These are phyloP conservation scores for Dioszegia aurantiaca DNA, from an alignment of 768 basidiomycete genomes.

Conservation along the genomic window DNA sequence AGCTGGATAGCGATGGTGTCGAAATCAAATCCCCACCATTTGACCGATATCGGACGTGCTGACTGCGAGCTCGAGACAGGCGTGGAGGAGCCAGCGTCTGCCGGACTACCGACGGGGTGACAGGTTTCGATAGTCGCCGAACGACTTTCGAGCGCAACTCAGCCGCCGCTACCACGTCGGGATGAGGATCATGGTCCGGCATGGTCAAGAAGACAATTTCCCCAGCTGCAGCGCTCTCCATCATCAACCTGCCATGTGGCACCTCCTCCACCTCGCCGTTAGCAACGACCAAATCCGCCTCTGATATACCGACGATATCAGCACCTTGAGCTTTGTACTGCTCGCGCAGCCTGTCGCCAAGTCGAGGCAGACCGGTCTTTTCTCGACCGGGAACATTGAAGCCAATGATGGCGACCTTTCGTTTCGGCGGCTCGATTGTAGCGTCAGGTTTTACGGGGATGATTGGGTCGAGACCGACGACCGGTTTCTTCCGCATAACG, in stretches of 20 bases:
- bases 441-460: not conserved
- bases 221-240: slow-evolving; percentile 19
- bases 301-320: slow-evolving; percentile 20
- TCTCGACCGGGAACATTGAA: slow-evolving; percentile 17
- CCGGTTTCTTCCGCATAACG: not conserved
- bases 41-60: not conserved
- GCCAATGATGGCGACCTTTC: slow-evolving; percentile 38
- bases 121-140: slow-evolving; percentile 35
- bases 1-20: not conserved
- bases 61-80: not conserved
- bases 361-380: slow-evolving; percentile 10
- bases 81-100: slow-evolving; percentile 23
- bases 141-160: slow-evolving; percentile 16
- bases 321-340: slow-evolving; percentile 39
- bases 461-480: not conserved
- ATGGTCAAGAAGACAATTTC: slow-evolving; percentile 40
- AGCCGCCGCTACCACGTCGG: slow-evolving; percentile 16
- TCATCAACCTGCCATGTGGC: slow-evolving; percentile 13
- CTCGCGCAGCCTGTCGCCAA: slow-evolving; percentile 25
- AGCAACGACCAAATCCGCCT: slow-evolving; percentile 43
- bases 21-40: not conserved
- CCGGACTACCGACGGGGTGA: slow-evolving; percentile 39
- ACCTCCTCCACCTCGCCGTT: slow-evolving; percentile 33
- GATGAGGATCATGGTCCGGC: slow-evolving; percentile 30
- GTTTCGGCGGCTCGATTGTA: not conserved